Conservation (phyloP, 495 filamentous ascomycete species). For the Penicillium psychrofluorescens region DNA sequence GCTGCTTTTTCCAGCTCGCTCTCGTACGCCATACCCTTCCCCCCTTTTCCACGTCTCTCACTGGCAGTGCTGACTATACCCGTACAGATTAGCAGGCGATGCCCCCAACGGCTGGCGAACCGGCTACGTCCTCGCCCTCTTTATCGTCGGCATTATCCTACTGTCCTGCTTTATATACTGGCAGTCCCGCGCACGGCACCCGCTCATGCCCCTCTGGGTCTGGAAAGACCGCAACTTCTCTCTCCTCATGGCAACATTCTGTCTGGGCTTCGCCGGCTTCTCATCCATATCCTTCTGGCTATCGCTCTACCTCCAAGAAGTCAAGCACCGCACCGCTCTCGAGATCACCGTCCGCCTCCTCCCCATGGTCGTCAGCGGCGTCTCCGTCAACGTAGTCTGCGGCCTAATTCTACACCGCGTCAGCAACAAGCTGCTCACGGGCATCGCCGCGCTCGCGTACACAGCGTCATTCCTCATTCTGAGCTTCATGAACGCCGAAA, state of each 20-base stretch:
- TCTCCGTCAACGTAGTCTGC: constrained; percentile 45
- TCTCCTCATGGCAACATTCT: constrained; percentile 25
- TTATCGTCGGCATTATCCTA: constrained; percentile 54
- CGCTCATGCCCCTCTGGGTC: constrained; percentile 31
- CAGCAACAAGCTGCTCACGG: constrained; percentile 38
- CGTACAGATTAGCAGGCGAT: constrained; percentile 35
- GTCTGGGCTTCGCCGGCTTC: constrained; percentile 33
- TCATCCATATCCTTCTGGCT: constrained; percentile 27
- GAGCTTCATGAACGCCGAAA: constrained; percentile 32
- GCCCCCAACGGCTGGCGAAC: constrained; percentile 59
- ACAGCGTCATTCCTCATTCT: constrained; percentile 48
- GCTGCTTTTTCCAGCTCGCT: constrained; percentile 57
- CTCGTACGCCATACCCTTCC: constrained; percentile 38
- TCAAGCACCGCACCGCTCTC: constrained; percentile 33
- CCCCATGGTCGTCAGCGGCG: constrained; percentile 46
- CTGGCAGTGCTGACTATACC: constrained; percentile 2
- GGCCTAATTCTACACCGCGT: constrained; percentile 50
- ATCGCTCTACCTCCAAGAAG: constrained; percentile 36
- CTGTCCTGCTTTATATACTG: constrained; percentile 54
- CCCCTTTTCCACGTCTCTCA: not conserved
- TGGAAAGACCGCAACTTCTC: constrained; percentile 35
- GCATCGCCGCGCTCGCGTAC: constrained; percentile 35
- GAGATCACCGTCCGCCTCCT: constrained; percentile 47
- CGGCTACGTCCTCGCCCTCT: constrained; percentile 56
- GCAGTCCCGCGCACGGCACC: constrained; percentile 38